phyloP scores from a whole-genome alignment of 306 rosid genomes.

The Rubus parviflorus region DNA sequence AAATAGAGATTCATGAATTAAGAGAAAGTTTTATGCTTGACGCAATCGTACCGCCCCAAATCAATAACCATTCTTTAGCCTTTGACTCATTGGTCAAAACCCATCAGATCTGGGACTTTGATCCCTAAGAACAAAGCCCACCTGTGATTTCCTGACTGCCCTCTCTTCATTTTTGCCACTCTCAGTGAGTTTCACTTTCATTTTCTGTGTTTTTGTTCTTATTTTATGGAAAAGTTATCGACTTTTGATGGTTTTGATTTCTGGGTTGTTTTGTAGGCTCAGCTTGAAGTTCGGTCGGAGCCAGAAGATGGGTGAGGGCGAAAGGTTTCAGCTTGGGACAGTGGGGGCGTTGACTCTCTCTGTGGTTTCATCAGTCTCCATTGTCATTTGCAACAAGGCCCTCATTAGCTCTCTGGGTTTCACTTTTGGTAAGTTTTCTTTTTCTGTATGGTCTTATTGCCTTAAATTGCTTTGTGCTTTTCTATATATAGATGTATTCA shows the following conservation, averaged over 20 bases:
- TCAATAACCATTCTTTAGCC: slow-evolving; percentile 15
- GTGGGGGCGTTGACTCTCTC: slow-evolving; percentile 76
- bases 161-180: background rate
- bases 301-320: slow-evolving; percentile 68
- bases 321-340: slow-evolving; percentile 70
- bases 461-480: background rate
- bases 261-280: slow-evolving; percentile 10
- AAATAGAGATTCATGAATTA: background rate
- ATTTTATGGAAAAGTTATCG: background rate
- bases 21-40: background rate
- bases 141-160: background rate
- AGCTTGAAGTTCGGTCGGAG: slow-evolving; percentile 23
- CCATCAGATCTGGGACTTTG: slow-evolving; percentile 28
- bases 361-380: slow-evolving; percentile 82
- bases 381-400: slow-evolving; percentile 86
- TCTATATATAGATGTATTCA: background rate
- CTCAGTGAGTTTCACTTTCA: slow-evolving; percentile 7
- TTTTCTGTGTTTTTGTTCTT: background rate
- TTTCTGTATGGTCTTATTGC: background rate
- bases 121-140: background rate
- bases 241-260: background rate
- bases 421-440: slow-evolving; percentile 56
- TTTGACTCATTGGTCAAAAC: background rate
- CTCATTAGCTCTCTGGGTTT: slow-evolving; percentile 69
- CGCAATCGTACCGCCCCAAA: slow-evolving; percentile 6